Evolutionary conservation across 345 rosid genomes (phyloP), one percentile per base, ranked within the genome.

Genomic region (Salix brachista): DNA sequence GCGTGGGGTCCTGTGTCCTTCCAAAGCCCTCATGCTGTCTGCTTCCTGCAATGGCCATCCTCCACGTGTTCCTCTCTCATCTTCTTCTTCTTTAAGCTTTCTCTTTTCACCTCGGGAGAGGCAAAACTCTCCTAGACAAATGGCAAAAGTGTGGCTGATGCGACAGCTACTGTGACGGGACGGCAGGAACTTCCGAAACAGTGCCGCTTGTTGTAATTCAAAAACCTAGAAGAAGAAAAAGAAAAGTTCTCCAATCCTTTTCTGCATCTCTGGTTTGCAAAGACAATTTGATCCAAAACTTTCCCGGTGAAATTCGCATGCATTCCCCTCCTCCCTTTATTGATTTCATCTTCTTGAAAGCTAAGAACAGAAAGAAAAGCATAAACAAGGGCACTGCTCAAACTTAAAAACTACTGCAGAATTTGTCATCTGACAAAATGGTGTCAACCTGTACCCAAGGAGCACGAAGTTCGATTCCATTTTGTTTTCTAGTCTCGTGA

Each of bases 1-100:
- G 62, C 17, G 74, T 50, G 62, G 74, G 73, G 73, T 6, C 60
- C 13, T 46, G 8, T 26, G 11, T 28, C 25, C 56, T 25, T 70
- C 73, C 60, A 28, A 6, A 36, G 37, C 72, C 16, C 41, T 48
- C 3, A 50, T 72, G 75, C 23, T 72, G 75, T 72, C 75, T 72
- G 67, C 52, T 23, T 58, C 48, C 17, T 37, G 7, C 36, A 37
- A 3, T 32, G 4, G 54, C 16, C 75, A 72, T 72, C 37, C 32
- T 72, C 4, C 60, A 58, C 11, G 37, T 39, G 4, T 72, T 16
- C 28, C 14, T 28, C n/a, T 72, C 41, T 23, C 6, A 10, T 41
- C 13, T 11, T 41, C 44, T 10, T 41, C 34, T 26, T 54, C n/a
- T 54, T 72, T 46, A 19, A 23, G 44, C 44, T 5, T 3, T 69